Base-by-base conservation (phyloP, 139 green algal genomes). In the Zygnema circumcarinatum region DNA sequence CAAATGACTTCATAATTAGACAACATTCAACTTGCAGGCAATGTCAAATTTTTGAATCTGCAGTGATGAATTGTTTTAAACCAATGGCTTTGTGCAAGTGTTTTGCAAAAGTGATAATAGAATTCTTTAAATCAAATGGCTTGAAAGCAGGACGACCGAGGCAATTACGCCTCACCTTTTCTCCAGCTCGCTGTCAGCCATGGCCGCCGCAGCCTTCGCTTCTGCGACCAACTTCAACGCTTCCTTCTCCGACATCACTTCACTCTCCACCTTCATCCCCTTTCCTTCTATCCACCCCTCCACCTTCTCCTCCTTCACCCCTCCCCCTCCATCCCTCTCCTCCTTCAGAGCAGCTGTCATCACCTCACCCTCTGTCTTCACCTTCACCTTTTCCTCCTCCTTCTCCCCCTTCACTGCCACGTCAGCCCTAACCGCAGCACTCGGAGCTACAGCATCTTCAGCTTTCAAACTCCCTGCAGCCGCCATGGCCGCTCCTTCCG, bases 161-260 rank as follows among this genome's bases (percentile, higher is more conserved):
- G n/a, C n/a, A n/a, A n/a, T n/a, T n/a, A 41, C 74, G 32, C 32
- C 74, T 39, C 47, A 81, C 74, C 22, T 81, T 29, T 41, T 29
- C 32, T 38, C 73, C 42, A 52, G 7, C 32, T 52, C 74, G 33
- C 74, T 74, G 39, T 53, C 74, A 62, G 25, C 11, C 73, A 31
- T 80, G 40, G 38, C 2, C 1, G 40, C 11, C 73, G 41, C 73
- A 42, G 7, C 41, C 2, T 40, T 38, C 73, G 38, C 73, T 32
- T 47, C 32, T 29, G 22, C 73, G 25, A 42, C 11, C 2, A 20
- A 42, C 73, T 80, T 1, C 25, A 29, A n/a, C n/a, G 11, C 73
- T 80, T 80, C 73, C 7, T 80, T 38, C 73, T 80, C 2, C n/a
- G 73, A 42, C 73, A 80, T 38, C 25, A 39, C 73, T 39, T 29